Evolutionary conservation across 768 basidiomycete species (phyloP).

Genomic region (Tricholoma bakamatsutake): DNA sequence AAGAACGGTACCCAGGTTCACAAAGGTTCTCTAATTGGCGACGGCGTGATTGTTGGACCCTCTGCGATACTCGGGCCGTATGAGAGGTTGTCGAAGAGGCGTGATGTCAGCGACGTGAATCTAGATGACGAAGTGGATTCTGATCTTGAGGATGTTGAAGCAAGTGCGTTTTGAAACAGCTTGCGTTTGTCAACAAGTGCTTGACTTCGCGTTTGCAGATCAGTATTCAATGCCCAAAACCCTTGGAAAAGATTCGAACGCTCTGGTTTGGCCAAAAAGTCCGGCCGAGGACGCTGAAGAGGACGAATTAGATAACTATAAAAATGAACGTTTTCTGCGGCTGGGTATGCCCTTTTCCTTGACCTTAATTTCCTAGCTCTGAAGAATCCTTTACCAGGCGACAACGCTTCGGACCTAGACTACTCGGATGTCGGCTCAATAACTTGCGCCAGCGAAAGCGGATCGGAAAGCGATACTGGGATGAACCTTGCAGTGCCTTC

Average conservation of each 20-base stretch:
- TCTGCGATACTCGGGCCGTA: conserved; percentile 61
- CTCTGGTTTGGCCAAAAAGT: conserved; percentile 73
- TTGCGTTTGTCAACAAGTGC: not conserved
- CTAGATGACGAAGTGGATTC: conserved; percentile 40
- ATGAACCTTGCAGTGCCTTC: conserved; percentile 40
- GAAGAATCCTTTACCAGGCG: conserved; percentile 36
- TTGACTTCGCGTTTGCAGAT: conserved; percentile 27
- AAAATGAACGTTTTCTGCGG: conserved; percentile 70
- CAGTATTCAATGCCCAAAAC: conserved; percentile 39
- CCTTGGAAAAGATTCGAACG: conserved; percentile 70
- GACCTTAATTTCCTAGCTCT: not conserved
- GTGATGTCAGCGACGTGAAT: conserved; percentile 28
- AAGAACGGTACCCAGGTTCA: conserved; percentile 62
- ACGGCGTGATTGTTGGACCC: conserved; percentile 77
- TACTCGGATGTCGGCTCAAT: conserved; percentile 54
- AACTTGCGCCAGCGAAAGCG: conserved; percentile 47
- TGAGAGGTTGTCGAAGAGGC: conserved; percentile 61
- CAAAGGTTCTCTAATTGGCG: conserved; percentile 75
- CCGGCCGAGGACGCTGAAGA: conserved; percentile 62
- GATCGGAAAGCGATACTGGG: conserved; percentile 35
- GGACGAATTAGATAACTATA: conserved; percentile 53
- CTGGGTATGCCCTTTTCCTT: conserved; percentile 44
- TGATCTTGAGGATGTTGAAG: conserved; percentile 64
- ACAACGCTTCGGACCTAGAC: conserved; percentile 56
- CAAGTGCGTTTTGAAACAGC: conserved; percentile 36